These are phyloP conservation scores for Ophiocordyceps camponoti-floridani DNA, from an alignment of 2,329 filamentous ascomycete genomes.

Conservation along the genomic window DNA sequence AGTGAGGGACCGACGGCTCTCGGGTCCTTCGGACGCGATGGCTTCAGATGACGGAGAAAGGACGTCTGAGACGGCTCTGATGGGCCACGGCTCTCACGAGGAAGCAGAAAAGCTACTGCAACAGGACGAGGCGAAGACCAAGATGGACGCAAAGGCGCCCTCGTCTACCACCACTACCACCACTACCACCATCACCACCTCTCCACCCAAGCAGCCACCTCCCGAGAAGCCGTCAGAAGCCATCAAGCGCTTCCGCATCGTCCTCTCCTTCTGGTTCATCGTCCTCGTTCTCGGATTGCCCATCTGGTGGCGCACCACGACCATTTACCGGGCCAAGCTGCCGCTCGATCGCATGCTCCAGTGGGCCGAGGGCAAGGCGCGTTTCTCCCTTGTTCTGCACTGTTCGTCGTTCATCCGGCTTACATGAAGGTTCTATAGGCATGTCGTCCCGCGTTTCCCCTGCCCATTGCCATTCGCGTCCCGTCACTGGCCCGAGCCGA, in stretches of 20 bases:
- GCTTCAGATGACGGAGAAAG: no score
- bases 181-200: neutral
- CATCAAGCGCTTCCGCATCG: constrained; percentile 52
- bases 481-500: constrained; percentile 47
- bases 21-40: no score
- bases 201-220: constrained; percentile 36
- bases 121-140: no score
- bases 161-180: no score
- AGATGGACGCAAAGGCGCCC: no score
- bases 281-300: constrained; percentile 72
- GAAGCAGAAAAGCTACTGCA: no score
- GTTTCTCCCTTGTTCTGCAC: neutral
- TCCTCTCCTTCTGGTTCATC: constrained; percentile 81
- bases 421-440: constrained; percentile 30
- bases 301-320: constrained; percentile 91
- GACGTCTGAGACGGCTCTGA: no score
- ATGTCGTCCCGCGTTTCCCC: constrained; percentile 74
- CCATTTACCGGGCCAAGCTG: constrained; percentile 72
- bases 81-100: no score
- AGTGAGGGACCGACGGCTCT: no score
- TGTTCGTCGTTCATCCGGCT: neutral
- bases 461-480: constrained; percentile 63
- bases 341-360: constrained; percentile 61
- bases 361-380: constrained; percentile 1
- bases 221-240: constrained; percentile 57